phyloP scores from a whole-genome alignment of 2,329 filamentous ascomycete genomes.

The Colletotrichum orbiculare region DNA sequence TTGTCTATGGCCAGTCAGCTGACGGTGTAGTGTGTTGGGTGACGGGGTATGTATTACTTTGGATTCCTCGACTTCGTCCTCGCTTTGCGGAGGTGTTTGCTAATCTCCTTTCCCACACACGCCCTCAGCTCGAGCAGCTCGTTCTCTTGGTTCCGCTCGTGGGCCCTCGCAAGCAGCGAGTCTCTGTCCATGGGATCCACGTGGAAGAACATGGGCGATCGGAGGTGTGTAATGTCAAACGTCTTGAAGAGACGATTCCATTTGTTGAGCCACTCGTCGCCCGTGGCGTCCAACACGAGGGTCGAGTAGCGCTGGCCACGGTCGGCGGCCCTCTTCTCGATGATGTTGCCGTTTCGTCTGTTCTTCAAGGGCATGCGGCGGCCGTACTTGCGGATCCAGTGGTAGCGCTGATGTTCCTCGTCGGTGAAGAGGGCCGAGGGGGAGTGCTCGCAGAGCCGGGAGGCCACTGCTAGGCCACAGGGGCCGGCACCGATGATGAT shows the following conservation, averaged over 20 bases:
- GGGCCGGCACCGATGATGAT: constrained; percentile 81
- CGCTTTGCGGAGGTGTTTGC: constrained; percentile 77
- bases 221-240: constrained; percentile 76
- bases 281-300: constrained; percentile 74
- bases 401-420: constrained; percentile 83
- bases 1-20: constrained; percentile 48
- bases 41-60: constrained; percentile 32
- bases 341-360: constrained; percentile 52
- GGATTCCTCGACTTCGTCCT: constrained; percentile 40
- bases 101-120: constrained; percentile 82
- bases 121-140: constrained; percentile 78
- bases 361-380: constrained; percentile 69
- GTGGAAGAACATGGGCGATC: constrained; percentile 87
- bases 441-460: constrained; percentile 76
- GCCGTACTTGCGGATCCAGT: constrained; percentile 77
- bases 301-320: constrained; percentile 44
- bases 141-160: constrained; percentile 66
- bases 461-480: constrained; percentile 78
- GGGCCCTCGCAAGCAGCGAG: constrained; percentile 75
- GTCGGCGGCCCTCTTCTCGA: constrained; percentile 31
- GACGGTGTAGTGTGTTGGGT: neutral
- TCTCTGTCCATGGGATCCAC: constrained; percentile 81
- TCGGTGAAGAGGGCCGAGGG: constrained; percentile 86
- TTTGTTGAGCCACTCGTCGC: constrained; percentile 72
- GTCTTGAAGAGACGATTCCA: constrained; percentile 78